Conservation (phyloP, 306 rosid genomes). For the Citrullus mucosospermus region DNA sequence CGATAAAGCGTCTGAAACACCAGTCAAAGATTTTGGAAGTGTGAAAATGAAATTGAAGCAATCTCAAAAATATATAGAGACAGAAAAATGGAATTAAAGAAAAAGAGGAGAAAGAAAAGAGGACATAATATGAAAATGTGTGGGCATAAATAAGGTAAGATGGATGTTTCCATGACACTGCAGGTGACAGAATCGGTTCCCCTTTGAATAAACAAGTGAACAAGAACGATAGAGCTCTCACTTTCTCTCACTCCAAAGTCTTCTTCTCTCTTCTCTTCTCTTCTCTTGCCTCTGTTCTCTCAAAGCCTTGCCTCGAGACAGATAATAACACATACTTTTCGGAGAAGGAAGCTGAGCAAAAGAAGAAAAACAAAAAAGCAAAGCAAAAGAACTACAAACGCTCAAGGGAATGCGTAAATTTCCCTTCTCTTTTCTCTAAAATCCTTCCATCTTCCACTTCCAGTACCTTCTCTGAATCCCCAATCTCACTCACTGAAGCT, state of each 20-base stretch:
- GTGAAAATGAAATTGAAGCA: background rate
- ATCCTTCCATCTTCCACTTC: background rate
- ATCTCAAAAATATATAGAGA: background rate
- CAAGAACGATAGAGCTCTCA: constrained; percentile 6
- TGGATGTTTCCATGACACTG: constrained; percentile 4
- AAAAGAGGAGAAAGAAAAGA: too few species aligned
- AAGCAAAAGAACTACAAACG: background rate
- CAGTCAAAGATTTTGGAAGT: too few species aligned
- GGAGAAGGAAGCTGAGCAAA: background rate
- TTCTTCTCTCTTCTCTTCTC: background rate
- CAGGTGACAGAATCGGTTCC: constrained; percentile 14
- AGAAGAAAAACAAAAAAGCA: background rate
- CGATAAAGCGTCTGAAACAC: too few species aligned
- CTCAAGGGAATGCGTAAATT: background rate
- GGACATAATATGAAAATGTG: background rate
- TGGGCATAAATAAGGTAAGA: background rate
- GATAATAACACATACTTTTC: background rate
- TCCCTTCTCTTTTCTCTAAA: background rate
- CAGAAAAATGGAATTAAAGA: too few species aligned
- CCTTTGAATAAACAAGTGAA: constrained; percentile 13
- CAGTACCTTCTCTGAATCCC: background rate
- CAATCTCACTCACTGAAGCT: background rate
- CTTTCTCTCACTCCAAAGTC: background rate
- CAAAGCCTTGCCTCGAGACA: background rate
- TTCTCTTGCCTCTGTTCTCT: background rate